These are phyloP conservation scores for Penicillium lividum DNA, from an alignment of 495 filamentous ascomycete species.

Conservation along the genomic window DNA sequence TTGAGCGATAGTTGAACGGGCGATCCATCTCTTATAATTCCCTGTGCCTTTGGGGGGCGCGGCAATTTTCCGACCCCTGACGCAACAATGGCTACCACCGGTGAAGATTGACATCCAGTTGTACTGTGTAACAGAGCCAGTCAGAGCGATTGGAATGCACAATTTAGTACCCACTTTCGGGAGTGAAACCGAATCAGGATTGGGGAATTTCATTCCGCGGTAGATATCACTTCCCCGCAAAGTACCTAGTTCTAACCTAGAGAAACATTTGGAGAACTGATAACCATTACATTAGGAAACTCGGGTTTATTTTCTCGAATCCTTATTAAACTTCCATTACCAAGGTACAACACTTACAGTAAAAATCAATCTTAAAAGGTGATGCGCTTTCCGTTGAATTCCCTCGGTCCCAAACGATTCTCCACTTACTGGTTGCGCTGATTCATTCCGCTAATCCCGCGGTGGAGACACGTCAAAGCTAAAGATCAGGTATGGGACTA, in stretches of 20 bases:
- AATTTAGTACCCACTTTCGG: neutral
- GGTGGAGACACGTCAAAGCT: neutral
- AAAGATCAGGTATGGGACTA: neutral
- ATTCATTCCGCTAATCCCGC: neutral
- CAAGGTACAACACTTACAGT: too few species aligned
- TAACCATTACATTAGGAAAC: too few species aligned
- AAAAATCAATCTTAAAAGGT: too few species aligned
- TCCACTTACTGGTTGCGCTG: neutral
- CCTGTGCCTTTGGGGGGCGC: neutral
- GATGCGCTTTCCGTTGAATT: neutral
- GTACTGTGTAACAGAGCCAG: conserved; percentile 5
- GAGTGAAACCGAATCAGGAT: neutral
- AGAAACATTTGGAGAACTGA: too few species aligned
- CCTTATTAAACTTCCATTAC: too few species aligned
- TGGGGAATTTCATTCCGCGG: conserved; percentile 15
- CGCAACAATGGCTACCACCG: neutral
- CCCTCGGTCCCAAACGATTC: neutral
- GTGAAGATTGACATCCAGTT: conserved; percentile 8
- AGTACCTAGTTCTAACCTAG: too few species aligned
- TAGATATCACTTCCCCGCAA: neutral
- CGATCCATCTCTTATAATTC: neutral
- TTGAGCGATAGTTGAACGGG: neutral
- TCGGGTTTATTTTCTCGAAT: too few species aligned
- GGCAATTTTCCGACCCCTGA: conserved; percentile 16
- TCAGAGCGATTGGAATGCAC: neutral